Conservation (phyloP, 495 filamentous ascomycete genomes). For the Xylaria grammica region DNA sequence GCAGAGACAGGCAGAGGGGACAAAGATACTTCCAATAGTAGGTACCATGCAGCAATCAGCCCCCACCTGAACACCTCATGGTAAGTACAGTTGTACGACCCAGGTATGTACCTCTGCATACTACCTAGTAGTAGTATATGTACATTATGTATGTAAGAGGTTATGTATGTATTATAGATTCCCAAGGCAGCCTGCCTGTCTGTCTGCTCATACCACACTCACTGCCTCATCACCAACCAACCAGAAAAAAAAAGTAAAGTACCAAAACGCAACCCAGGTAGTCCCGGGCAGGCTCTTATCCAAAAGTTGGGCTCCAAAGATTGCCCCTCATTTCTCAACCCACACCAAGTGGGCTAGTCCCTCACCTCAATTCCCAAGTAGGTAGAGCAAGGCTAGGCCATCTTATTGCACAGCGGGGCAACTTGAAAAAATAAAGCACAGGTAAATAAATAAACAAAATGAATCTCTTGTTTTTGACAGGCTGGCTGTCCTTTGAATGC, state of each 20-base stretch:
- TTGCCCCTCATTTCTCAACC: conserved; percentile 26
- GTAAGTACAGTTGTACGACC: too few species aligned
- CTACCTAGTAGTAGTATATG: too few species aligned
- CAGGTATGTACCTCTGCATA: neutral
- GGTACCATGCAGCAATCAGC: conserved; percentile 13
- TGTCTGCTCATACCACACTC: too few species aligned
- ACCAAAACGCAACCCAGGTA: too few species aligned
- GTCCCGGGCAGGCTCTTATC: neutral
- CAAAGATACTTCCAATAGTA: conserved; percentile 9
- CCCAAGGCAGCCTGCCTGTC: neutral
- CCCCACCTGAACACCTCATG: neutral
- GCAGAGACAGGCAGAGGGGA: neutral
- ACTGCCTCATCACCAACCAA: too few species aligned
- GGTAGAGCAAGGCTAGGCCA: conserved; percentile 7
- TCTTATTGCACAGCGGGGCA: conserved; percentile 16
- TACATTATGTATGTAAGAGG: neutral
- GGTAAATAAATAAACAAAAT: neutral
- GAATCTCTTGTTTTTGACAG: neutral
- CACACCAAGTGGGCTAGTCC: conserved; percentile 23
- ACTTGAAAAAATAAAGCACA: neutral
- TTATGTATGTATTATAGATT: neutral
- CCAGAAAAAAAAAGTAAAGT: too few species aligned
- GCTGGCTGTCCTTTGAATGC: neutral
- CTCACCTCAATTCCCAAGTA: conserved; percentile 7
- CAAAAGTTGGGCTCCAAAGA: conserved; percentile 19